Base-by-base conservation (phyloP, 2,329 filamentous ascomycete genomes). In the Pseudopithomyces chartarum region DNA sequence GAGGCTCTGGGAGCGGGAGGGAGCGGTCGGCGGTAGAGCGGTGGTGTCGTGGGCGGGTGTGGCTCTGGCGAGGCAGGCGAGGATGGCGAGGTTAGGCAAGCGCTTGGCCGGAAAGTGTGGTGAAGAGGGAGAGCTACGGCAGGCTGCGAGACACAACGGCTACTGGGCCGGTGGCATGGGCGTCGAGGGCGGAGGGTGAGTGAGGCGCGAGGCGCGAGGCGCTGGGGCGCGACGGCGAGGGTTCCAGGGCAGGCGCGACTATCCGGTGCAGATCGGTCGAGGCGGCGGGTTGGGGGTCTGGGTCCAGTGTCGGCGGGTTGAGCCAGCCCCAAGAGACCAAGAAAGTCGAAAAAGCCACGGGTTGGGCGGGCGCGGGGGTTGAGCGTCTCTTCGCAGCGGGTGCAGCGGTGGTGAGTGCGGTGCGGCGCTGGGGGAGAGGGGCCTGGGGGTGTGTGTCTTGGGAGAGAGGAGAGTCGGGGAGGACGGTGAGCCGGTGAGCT, bases 131-230 rank as follows among this genome's bases (percentile, higher is more conserved):
- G n/a, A n/a, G n/a, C n/a, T n/a, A n/a, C n/a, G n/a, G n/a, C n/a
- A n/a, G n/a, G n/a, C n/a, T n/a, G n/a, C n/a, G n/a, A n/a, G n/a
- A n/a, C n/a, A n/a, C n/a, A 29, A 22, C 38, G 45, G 46, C 36
- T 49, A 55, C 29, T 33, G 45, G 42, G 52, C 52, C 44, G 19
- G 45, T 36, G 36, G 44, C 52, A 55, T 54, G 32, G 33, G 52
- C 42, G 52, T 42, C 34, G 19, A 17, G n/a, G 33, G 38, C 19
- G 15, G 29, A 29, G 3, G 51, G 38, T 26, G 52, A 50, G 46
- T 55, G 52, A 55, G 46, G 52, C 52, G 52, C 50, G 45, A 36
- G 43, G 42, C 38, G 48, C 8, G 5, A 29, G 26, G 26, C 26
- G 26, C 5, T 22, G n/a, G 39, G 26, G 49, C 15, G 49, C 49